These are phyloP conservation scores for Marasmius sp. DNA, from an alignment of 1,284 basidiomycete genomes.

Conservation along the genomic window DNA sequence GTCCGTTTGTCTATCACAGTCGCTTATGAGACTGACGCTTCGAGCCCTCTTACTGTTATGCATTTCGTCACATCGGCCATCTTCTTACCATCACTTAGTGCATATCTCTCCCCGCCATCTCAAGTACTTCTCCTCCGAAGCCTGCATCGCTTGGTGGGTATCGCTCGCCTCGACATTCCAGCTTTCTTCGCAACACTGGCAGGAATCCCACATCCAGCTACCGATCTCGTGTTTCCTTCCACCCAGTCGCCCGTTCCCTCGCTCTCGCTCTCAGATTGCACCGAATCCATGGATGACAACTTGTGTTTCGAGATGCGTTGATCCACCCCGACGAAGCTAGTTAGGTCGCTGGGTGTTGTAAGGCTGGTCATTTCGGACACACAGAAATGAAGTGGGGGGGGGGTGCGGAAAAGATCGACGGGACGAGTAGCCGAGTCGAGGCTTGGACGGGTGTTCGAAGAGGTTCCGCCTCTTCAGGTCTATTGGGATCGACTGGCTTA, in stretches of 20 bases:
- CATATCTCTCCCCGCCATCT: conserved; percentile 34
- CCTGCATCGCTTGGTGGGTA: conserved; percentile 42
- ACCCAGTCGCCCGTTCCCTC: conserved; percentile 8
- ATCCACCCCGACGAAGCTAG: no score
- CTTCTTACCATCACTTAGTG: conserved; percentile 44
- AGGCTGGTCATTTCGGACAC: no score
- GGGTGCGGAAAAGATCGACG: no score
- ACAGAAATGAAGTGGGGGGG: no score
- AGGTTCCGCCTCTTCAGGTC: no score
- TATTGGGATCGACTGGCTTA: no score
- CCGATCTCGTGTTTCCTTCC: background rate
- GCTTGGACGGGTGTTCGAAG: no score
- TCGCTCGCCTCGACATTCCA: conserved; percentile 36
- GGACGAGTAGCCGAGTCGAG: no score
- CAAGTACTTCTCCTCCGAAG: conserved; percentile 41
- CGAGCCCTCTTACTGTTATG: conserved; percentile 34
- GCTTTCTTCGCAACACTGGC: conserved; percentile 38
- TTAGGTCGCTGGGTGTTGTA: no score
- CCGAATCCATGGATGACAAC: no score
- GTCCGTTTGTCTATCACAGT: background rate
- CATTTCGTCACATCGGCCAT: conserved; percentile 54
- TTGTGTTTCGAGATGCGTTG: no score
- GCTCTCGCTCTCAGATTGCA: no score
- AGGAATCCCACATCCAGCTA: background rate
- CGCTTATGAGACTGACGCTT: background rate